These are phyloP conservation scores for Emmonsiellopsis sp. DNA, from an alignment of 2,329 filamentous ascomycete genomes.

Conservation along the genomic window DNA sequence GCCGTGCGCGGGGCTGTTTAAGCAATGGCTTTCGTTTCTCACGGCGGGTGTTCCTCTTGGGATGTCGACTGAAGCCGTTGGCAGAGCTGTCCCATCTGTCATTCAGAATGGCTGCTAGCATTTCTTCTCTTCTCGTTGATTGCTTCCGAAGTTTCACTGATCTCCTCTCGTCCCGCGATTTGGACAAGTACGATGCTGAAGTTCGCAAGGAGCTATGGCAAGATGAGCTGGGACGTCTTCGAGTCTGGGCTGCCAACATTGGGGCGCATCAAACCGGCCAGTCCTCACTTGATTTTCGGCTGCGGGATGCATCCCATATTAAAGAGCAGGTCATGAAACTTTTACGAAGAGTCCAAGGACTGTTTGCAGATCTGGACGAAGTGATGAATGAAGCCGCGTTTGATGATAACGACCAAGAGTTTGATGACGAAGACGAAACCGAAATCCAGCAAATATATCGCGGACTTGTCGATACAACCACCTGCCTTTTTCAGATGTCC, in stretches of 20 bases:
- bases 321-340: background rate
- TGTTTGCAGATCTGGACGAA: background rate
- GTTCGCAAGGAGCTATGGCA: slow-evolving; percentile 1
- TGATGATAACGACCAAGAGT: background rate
- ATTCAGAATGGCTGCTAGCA: background rate
- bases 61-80: no score
- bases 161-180: background rate
- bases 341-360: background rate
- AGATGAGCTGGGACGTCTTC: slow-evolving; percentile 8
- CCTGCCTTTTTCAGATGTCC: slow-evolving; percentile 26
- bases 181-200: background rate
- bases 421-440: background rate
- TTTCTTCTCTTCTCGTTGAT: background rate
- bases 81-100: no score
- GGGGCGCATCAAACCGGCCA: slow-evolving; percentile 6
- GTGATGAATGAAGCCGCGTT: background rate
- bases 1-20: no score
- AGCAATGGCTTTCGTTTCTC: no score
- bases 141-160: background rate
- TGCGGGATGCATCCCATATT: slow-evolving; percentile 7
- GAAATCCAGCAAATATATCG: background rate
- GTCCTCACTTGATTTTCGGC: slow-evolving; percentile 7
- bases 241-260: slow-evolving; percentile 9
- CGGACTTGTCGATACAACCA: slow-evolving; percentile 14
- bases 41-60: no score